Percentiles rank a stretch among this genome's conserved stretches.
phyloP scores from a whole-genome alignment of 2,329 filamentous ascomycete genomes.

The Didymella exigua region DNA sequence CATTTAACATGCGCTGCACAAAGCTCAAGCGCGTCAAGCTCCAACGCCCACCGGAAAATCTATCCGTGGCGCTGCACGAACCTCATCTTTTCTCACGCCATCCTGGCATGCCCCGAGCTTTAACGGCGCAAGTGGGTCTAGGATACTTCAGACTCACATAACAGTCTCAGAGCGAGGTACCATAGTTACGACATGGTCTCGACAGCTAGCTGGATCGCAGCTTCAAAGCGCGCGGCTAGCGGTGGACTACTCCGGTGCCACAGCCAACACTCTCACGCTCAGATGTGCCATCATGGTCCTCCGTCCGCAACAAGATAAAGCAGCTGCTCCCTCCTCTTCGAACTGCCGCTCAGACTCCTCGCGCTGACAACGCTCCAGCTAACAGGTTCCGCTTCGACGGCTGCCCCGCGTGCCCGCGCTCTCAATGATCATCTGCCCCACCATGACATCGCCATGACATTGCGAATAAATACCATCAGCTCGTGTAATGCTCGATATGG shows the following conservation, averaged over 20 bases:
- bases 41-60: background rate
- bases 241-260: background rate
- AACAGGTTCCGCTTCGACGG: background rate
- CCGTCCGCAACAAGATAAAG: conserved; percentile 21
- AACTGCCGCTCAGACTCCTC: background rate
- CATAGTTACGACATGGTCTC: background rate
- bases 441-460: conserved; percentile 41
- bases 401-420: conserved; percentile 13
- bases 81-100: background rate
- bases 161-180: background rate
- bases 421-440: conserved; percentile 25
- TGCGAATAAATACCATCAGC: conserved; percentile 21
- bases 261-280: background rate
- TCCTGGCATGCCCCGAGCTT: conserved; percentile 9
- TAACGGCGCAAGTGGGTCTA: conserved; percentile 1
- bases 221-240: background rate
- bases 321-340: background rate
- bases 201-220: background rate
- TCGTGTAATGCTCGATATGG: conserved; percentile 21
- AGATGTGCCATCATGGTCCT: conserved; percentile 28
- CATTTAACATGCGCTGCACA: no score
- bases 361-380: conserved; percentile 19
- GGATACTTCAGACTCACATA: background rate
- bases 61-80: background rate
- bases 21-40: background rate